phyloP scores from a whole-genome alignment of 1,284 basidiomycete species.

The Tilletia walkeri region DNA sequence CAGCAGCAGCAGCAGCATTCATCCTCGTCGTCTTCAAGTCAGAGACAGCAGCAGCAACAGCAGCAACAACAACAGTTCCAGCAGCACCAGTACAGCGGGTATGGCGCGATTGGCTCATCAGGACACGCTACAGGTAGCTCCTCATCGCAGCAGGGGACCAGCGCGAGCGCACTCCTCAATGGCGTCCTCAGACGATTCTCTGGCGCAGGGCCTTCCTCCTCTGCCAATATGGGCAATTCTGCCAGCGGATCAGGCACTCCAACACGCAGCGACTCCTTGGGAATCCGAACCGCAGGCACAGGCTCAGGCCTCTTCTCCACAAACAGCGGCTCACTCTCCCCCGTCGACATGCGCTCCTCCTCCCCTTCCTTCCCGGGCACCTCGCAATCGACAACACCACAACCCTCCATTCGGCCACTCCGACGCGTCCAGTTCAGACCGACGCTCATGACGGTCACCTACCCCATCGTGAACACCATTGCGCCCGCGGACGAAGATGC shows the following conservation, averaged over 20 bases:
- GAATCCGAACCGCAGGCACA: not conserved
- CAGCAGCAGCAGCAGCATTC: conserved; percentile 22
- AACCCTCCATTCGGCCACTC: conserved; percentile 27
- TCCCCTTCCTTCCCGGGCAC: not conserved
- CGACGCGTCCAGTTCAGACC: conserved; percentile 51
- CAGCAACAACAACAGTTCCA: conserved; percentile 1
- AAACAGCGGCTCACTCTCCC: not conserved
- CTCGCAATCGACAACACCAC: not conserved
- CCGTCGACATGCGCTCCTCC: not conserved
- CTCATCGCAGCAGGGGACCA: not conserved
- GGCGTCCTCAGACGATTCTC: conserved; percentile 15
- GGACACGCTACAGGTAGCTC: not conserved
- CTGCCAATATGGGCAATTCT: not conserved
- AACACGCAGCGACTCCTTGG: not conserved
- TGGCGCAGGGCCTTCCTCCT: not conserved
- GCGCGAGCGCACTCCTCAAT: not conserved
- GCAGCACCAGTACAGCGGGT: not conserved
- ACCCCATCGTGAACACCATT: conserved; percentile 44
- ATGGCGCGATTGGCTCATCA: not conserved
- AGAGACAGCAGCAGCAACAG: conserved; percentile 16
- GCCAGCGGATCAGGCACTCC: not conserved
- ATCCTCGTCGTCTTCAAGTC: conserved; percentile 30
- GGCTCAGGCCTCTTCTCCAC: not conserved
- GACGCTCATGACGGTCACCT: conserved; percentile 48
- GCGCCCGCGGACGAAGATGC: conserved; percentile 48